A percentile compares a stretch with the other conserved stretches of the same genome.
phyloP scores from a whole-genome alignment of 2,329 filamentous ascomycete species.

The Aureobasidium sp. region DNA sequence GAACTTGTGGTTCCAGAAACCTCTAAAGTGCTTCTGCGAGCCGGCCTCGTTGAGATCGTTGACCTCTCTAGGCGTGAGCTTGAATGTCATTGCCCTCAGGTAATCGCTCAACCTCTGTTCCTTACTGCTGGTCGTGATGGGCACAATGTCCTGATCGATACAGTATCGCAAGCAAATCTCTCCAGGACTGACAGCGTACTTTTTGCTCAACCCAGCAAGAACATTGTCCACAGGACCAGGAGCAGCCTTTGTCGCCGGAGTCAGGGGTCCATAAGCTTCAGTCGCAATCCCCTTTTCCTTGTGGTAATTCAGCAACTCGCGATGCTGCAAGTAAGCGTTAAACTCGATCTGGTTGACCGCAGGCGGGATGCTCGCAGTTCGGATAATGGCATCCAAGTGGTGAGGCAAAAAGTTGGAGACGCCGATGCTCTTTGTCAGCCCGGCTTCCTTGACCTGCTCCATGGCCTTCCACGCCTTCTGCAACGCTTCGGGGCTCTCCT shows the following conservation, averaged over 20 bases:
- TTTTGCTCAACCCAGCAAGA: slow-evolving; percentile 45
- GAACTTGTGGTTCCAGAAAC: slow-evolving; percentile 44
- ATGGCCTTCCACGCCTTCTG: slow-evolving; percentile 52
- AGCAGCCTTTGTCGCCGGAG: slow-evolving; percentile 45
- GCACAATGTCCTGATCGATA: slow-evolving; percentile 50
- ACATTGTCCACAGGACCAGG: slow-evolving; percentile 47
- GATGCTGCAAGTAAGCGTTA: slow-evolving; percentile 58
- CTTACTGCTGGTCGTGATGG: slow-evolving; percentile 52
- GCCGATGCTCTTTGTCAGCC: slow-evolving; percentile 52
- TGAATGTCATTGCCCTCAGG: slow-evolving; percentile 46
- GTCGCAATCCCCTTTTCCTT: slow-evolving; percentile 40
- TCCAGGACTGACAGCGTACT: slow-evolving; percentile 50
- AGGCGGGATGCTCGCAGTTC: slow-evolving; percentile 46
- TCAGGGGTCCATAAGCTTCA: slow-evolving; percentile 37
- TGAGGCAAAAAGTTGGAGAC: slow-evolving; percentile 51
- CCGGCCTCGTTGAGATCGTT: slow-evolving; percentile 43
- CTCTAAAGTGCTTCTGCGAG: slow-evolving; percentile 41
- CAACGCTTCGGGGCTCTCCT: slow-evolving; percentile 30
- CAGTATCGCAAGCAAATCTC: slow-evolving; percentile 53
- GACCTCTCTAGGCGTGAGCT: slow-evolving; percentile 50
- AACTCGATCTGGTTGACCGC: slow-evolving; percentile 62
- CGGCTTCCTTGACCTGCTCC: slow-evolving; percentile 48
- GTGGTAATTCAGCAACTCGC: slow-evolving; percentile 46
- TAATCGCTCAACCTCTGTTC: slow-evolving; percentile 52
- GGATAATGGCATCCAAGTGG: slow-evolving; percentile 47